These are phyloP conservation scores for Terana coerulea DNA, from an alignment of 768 basidiomycete species.

Conservation along the genomic window DNA sequence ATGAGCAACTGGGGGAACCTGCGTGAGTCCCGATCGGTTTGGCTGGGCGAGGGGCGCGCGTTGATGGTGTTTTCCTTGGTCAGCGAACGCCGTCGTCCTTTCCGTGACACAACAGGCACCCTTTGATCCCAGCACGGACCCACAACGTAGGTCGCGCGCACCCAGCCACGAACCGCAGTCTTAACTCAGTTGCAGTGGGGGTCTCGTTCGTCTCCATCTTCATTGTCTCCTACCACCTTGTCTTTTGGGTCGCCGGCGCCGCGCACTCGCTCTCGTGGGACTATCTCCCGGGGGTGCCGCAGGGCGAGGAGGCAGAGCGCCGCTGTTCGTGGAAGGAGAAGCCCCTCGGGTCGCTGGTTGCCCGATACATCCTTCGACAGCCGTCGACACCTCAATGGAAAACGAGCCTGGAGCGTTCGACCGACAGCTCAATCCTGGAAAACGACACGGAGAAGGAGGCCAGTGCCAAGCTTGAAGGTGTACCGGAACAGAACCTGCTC, in stretches of 20 bases:
- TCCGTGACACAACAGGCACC: constrained; percentile 38
- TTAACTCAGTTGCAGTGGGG: constrained; percentile 18
- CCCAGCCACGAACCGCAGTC: constrained; percentile 17
- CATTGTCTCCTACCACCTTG: constrained; percentile 35
- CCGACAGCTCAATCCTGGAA: constrained; percentile 1
- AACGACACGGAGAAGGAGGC: constrained; percentile 7
- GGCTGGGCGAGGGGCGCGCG: neutral
- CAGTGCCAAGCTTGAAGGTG: constrained; percentile 5
- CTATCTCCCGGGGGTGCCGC: constrained; percentile 30
- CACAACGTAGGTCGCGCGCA: constrained; percentile 31
- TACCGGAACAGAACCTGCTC: constrained; percentile 2
- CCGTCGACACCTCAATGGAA: neutral
- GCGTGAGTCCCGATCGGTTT: constrained; percentile 23
- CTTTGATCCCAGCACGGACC: constrained; percentile 38
- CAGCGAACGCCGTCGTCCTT: constrained; percentile 43
- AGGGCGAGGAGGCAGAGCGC: constrained; percentile 30
- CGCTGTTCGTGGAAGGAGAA: constrained; percentile 30
- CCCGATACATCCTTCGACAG: constrained; percentile 17
- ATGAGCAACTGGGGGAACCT: constrained; percentile 50
- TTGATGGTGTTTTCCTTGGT: neutral
- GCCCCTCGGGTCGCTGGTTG: constrained; percentile 27
- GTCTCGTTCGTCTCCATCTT: constrained; percentile 38
- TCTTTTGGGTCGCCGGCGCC: constrained; percentile 36
- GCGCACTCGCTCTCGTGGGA: constrained; percentile 33
- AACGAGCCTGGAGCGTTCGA: no score